Evolutionary conservation across 495 filamentous ascomycete species (phyloP), one percentile per base, ranked within the genome.

Genomic region (Penicillium waksmanii): DNA sequence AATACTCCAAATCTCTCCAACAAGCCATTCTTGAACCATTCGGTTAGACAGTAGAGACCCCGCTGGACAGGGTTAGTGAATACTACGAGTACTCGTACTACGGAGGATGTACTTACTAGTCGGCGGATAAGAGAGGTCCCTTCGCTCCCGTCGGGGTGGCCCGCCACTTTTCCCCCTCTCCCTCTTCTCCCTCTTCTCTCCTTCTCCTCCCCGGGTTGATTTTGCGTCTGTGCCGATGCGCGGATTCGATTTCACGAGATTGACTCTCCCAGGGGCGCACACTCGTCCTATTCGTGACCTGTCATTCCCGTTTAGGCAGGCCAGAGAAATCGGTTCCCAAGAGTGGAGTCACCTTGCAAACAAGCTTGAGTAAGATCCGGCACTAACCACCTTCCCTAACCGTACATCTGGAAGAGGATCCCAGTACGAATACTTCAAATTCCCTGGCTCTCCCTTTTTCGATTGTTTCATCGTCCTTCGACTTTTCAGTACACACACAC

Each of bases 351-450:
- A 33, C 43, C 27, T 42, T 2, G 56, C 43, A 58, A 66, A 66
- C 61, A 66, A 66, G 64, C 65, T 62, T 63, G 49, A 44, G 56
- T 56, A 54, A 65, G 59, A 68, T 62, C 56, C 62, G 58, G 47
- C 36, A 40, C 58, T 68, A 69, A 62, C 59, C 66, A 71, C 68
- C 68, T 71, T 71, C 68, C 68, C 44, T 56, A 69, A 71, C 52
- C 58, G 68, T 71, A 66, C 56, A 61, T 48, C 47, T 38, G 63
- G 47, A 60, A 64, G 68, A 63, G 66, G 51, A 70, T 68, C 67
- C 55, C 34, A n/a, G 33, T 47, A 31, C 11, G 27, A 48, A 18
- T 48, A 27, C 27, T n/a, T 55, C 33, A 31, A 44, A 44, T 43
- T 19, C 42, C 12, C 31, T 40, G 23, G 42, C 52, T 52, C 15